Conservation (phyloP, 2,329 filamentous ascomycete species). For the Clarireedia homoeocarpa region DNA sequence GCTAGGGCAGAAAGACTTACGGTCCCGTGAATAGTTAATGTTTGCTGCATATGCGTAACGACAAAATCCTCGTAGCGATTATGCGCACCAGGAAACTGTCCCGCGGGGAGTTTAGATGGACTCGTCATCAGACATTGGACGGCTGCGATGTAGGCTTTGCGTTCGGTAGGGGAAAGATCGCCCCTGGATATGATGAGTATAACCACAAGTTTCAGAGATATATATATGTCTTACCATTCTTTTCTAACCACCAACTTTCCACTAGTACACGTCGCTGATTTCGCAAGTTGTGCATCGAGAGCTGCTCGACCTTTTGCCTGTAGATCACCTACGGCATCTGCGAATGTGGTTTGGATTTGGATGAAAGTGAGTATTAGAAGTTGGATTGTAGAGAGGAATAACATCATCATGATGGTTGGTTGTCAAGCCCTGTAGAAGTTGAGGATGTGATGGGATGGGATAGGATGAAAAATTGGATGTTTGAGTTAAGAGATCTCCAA, state of each 20-base stretch:
- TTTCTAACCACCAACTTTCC: conserved; percentile 14
- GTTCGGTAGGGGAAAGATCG: conserved; percentile 10
- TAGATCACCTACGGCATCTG: conserved; percentile 14
- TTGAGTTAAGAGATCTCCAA: no score
- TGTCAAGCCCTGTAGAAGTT: not conserved
- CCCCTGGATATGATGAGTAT: conserved; percentile 9
- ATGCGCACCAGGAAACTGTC: conserved; percentile 28
- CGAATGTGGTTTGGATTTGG: not conserved
- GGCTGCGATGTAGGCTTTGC: conserved; percentile 29
- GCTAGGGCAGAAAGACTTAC: conserved; percentile 20
- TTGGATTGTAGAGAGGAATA: conserved; percentile 2
- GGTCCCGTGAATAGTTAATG: conserved; percentile 18
- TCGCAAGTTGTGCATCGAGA: conserved; percentile 14
- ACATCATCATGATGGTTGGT: not conserved
- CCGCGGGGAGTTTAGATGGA: conserved; percentile 26
- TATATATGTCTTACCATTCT: conserved; percentile 13
- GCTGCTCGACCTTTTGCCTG: conserved; percentile 16
- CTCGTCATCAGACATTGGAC: conserved; percentile 30
- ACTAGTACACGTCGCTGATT: conserved; percentile 13
- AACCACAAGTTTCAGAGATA: not conserved
- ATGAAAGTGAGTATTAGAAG: not conserved
- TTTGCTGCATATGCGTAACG: conserved; percentile 31
- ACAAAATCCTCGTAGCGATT: conserved; percentile 33
- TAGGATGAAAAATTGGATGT: not conserved
- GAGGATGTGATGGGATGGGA: not conserved